Evolutionary conservation across 2,329 filamentous ascomycete species (phyloP), one percentile per base, ranked within the genome.

Genomic region (Alternaria incomplexa): DNA sequence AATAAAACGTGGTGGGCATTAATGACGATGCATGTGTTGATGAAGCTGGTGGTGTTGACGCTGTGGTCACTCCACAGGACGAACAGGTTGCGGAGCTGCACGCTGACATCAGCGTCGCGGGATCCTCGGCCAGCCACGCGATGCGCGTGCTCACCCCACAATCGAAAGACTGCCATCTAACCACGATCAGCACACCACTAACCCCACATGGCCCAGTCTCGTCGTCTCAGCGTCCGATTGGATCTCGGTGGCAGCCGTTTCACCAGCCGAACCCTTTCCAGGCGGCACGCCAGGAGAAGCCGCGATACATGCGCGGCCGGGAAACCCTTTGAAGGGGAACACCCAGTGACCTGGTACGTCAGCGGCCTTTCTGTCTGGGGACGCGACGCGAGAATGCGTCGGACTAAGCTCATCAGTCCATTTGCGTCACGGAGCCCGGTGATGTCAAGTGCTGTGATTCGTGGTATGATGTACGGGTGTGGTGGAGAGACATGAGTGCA

Each of bases 251-350:
- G 62, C 62, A 68, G 59, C 69, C 67, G 71, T 65, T 62, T 23
- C 46, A 30, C 62, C 56, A 62, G 64, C 66, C 66, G 61, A 63
- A 61, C 60, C 48, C 17, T 51, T 58, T 59, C 47, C 58, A 66
- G 51, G 59, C 59, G 56, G 65, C 63, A 62, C 64, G 65, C 23
- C 58, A 50, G 58, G 43, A 54, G 58, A 61, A 46, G 58, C 64
- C 65, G 66, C 47, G 48, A 58, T 67, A 65, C 53, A 70, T 74
- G 75, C 76, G 76, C 76, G 76, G 76, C 76, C 76, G 76, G 72
- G 74, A 78, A 51, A 52, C 48, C 48, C 20, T 25, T 23, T n/a
- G 70, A 63, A 22, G 43, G 62, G 65, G 54, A 57, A 43, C 61
- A 58, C 52, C 52, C 65, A 67, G 43, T 54, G 55, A 36, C 52